Conservation (phyloP, 768 basidiomycete genomes). For the Cantharellus cinnabarinus region DNA sequence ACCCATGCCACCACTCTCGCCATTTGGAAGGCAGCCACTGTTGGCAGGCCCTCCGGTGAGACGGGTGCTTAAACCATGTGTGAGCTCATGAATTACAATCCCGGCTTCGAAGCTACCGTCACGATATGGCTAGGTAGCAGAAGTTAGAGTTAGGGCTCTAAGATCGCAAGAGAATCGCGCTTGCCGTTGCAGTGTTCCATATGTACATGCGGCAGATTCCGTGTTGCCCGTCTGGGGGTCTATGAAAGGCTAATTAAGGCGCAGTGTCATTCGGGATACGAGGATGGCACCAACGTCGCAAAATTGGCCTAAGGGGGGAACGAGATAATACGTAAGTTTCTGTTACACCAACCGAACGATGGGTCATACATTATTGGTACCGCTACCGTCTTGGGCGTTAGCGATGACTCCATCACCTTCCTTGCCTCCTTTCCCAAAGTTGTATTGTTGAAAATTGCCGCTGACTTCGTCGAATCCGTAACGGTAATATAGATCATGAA, state of each 20-base stretch:
- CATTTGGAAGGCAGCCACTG: conserved; percentile 87
- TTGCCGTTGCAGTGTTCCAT: conserved; percentile 59
- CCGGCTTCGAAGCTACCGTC: conserved; percentile 95
- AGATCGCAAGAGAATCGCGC: neutral
- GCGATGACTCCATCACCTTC: conserved; percentile 83
- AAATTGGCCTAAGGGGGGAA: conserved; percentile 8
- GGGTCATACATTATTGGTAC: conserved; percentile 31
- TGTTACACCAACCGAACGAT: no score
- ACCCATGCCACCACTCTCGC: conserved; percentile 92
- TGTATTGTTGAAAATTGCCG: conserved; percentile 97
- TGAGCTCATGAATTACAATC: conserved; percentile 81
- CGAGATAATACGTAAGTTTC: neutral
- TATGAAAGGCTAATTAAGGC: conserved; percentile 20
- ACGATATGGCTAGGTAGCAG: conserved; percentile 37
- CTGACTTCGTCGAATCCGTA: conserved; percentile 71
- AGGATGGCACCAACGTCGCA: conserved; percentile 7
- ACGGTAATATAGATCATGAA: conserved; percentile 63
- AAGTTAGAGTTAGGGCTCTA: neutral
- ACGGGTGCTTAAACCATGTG: conserved; percentile 83
- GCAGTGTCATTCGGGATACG: neutral
- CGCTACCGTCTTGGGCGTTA: conserved; percentile 89
- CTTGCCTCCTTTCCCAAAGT: conserved; percentile 75
- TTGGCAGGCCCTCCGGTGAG: conserved; percentile 86
- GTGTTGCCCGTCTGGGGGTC: conserved; percentile 46
- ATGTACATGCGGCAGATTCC: conserved; percentile 92